These are phyloP conservation scores for Cryptosporidium ubiquitum DNA, from an alignment of 169 alveolate species.

Conservation along the genomic window DNA sequence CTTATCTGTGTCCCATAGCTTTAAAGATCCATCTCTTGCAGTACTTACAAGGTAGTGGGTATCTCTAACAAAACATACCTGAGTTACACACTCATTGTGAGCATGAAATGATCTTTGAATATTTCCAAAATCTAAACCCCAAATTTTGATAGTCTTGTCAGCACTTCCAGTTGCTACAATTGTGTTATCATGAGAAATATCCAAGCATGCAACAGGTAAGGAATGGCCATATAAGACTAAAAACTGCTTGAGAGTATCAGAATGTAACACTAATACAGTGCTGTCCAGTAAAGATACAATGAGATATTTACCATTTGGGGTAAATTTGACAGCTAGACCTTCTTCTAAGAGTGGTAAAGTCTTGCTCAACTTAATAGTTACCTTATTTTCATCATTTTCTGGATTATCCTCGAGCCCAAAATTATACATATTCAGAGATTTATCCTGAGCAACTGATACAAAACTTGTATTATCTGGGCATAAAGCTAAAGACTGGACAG, in stretches of 20 bases:
- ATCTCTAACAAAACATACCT: constrained; percentile 63
- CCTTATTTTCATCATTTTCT: background rate
- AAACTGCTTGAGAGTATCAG: constrained; percentile 84
- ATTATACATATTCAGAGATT: constrained; percentile 76
- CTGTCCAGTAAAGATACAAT: constrained; percentile 84
- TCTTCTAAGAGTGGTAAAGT: constrained; percentile 74
- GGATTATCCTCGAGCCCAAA: constrained; percentile 35
- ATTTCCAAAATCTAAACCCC: constrained; percentile 90
- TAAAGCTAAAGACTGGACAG: constrained; percentile 74
- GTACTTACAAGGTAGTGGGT: constrained; percentile 78
- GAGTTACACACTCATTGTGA: constrained; percentile 70
- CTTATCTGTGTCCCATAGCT: constrained; percentile 85
- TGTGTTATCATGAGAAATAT: constrained; percentile 83
- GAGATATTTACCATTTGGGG: constrained; percentile 81
- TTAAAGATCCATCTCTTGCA: constrained; percentile 81
- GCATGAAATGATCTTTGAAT: constrained; percentile 74
- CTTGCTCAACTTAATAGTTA: background rate
- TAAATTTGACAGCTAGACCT: constrained; percentile 73
- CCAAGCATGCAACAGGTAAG: constrained; percentile 86
- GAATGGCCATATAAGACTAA: constrained; percentile 89
- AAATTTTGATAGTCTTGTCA: constrained; percentile 86
- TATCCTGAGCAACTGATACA: constrained; percentile 82
- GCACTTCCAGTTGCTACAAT: constrained; percentile 85
- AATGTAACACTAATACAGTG: constrained; percentile 82
- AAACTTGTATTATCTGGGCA: constrained; percentile 72